Conservation (phyloP, 176 grass and related monocot species). For the Triticum aestivum region IWGSC_CS_RefSeq_v2.1 NC_057803.1:710213286-710213785, state of each 20-base stretch:
- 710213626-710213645: neutral
- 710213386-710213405: neutral
- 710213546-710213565: neutral
- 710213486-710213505: slow-evolving; percentile 28
- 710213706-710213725: neutral
- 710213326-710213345: neutral
- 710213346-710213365: neutral
- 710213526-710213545: neutral
- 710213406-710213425: neutral
- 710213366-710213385: neutral
- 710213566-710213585: neutral
- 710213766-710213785: slow-evolving; percentile 17
- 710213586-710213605: neutral
- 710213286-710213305: too few species aligned
- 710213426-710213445: neutral
- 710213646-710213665: neutral
- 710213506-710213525: neutral
- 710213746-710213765: neutral
- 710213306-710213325: too few species aligned
- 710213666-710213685: neutral
- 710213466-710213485: slow-evolving; percentile 76
- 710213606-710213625: slow-evolving; percentile 1
- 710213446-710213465: slow-evolving; percentile 45
- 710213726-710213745: neutral
- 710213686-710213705: neutral